Conservation (phyloP, 768 basidiomycete genomes). For the Boletus huronensis region DNA sequence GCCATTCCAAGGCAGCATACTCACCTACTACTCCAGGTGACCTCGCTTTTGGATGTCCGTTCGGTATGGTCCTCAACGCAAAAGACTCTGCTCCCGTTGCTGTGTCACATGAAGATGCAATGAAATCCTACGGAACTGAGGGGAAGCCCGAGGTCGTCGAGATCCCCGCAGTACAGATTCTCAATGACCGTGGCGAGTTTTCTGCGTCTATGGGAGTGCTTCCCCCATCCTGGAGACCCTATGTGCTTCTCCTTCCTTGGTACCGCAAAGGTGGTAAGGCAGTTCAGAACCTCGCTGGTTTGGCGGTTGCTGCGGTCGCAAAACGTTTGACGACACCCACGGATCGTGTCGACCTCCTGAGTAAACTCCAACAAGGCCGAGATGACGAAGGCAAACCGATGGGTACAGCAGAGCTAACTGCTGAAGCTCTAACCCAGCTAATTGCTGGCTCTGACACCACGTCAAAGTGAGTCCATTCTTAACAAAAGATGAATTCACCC, state of each 20-base stretch:
- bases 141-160: slow-evolving; percentile 45
- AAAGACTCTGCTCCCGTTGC: slow-evolving; percentile 73
- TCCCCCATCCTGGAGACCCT: slow-evolving; percentile 67
- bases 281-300: slow-evolving; percentile 71
- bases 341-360: slow-evolving; percentile 77
- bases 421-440: slow-evolving; percentile 81
- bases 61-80: slow-evolving; percentile 79
- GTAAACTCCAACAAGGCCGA: slow-evolving; percentile 72
- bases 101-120: slow-evolving; percentile 49
- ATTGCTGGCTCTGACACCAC: slow-evolving; percentile 93
- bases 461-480: slow-evolving; percentile 61
- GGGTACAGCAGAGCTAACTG: slow-evolving; percentile 80
- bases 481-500: background rate
- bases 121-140: slow-evolving; percentile 52
- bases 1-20: background rate
- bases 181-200: slow-evolving; percentile 86
- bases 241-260: slow-evolving; percentile 69
- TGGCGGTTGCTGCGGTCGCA: slow-evolving; percentile 76
- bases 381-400: slow-evolving; percentile 79
- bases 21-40: slow-evolving; percentile 38
- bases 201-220: slow-evolving; percentile 81
- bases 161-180: slow-evolving; percentile 79
- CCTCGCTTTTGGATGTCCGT: slow-evolving; percentile 82
- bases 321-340: slow-evolving; percentile 64
- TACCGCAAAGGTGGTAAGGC: slow-evolving; percentile 63